Evolutionary conservation across 352 stramenopile species (phyloP).

Genomic region (Pythium sp.): DNA sequence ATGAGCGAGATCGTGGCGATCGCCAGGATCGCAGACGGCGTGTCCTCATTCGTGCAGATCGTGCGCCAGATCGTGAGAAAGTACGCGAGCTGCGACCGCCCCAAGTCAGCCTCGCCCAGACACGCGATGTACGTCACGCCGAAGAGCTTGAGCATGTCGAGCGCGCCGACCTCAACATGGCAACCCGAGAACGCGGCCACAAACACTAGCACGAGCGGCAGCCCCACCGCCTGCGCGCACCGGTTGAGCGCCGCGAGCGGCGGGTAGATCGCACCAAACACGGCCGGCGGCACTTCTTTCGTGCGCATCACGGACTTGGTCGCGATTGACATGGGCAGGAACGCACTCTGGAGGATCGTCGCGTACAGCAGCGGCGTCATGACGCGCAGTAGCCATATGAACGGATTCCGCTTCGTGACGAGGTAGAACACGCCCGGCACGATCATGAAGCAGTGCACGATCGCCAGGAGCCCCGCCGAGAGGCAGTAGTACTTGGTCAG

Average conservation of each 20-base stretch:
- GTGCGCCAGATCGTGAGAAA: constrained; percentile 54
- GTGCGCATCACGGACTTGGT: constrained; percentile 57
- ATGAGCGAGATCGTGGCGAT: constrained; percentile 44
- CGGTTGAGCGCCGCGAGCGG: constrained; percentile 53
- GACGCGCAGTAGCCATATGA: constrained; percentile 43
- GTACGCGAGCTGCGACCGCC: constrained; percentile 39
- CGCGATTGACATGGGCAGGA: constrained; percentile 48
- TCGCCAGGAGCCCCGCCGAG: constrained; percentile 17
- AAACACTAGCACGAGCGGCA: constrained; percentile 51
- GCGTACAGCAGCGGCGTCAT: constrained; percentile 47
- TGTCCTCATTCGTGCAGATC: constrained; percentile 47
- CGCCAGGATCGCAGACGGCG: constrained; percentile 38
- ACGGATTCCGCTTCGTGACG: constrained; percentile 56
- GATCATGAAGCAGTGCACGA: constrained; percentile 43
- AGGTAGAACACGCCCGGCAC: constrained; percentile 44
- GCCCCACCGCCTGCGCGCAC: constrained; percentile 36
- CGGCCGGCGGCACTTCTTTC: constrained; percentile 39
- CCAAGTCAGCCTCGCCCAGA: constrained; percentile 47
- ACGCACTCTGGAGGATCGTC: constrained; percentile 38
- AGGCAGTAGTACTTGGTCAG: constrained; percentile 50
- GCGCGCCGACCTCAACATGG: constrained; percentile 22
- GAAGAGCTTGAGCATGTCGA: constrained; percentile 43
- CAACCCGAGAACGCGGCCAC: constrained; percentile 54
- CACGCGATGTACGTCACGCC: constrained; percentile 39
- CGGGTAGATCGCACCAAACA: constrained; percentile 65